phyloP scores from a whole-genome alignment of 177 flowering plant species.

The Tripterygium wilfordii region DNA sequence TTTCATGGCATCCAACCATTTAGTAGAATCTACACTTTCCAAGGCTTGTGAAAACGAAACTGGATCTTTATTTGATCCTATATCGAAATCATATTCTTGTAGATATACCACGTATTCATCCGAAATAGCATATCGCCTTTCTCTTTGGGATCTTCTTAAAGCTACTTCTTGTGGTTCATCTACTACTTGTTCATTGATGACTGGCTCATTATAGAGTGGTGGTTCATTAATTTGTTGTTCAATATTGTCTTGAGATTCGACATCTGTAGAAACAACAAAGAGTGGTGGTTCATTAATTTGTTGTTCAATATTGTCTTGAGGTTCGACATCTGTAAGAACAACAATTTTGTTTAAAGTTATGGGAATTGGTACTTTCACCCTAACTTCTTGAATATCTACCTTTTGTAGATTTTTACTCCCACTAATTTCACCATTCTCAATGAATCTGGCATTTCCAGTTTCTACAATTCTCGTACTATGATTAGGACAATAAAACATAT shows the following conservation, averaged over 20 bases:
- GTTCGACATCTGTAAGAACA: background rate
- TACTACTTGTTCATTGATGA: slow-evolving; percentile 1
- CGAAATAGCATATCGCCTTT: background rate
- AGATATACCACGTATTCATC: background rate
- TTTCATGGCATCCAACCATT: background rate
- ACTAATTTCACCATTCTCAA: background rate
- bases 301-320: background rate
- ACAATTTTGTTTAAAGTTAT: background rate
- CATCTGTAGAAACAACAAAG: too few relatives aligned
- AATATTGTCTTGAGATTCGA: too few relatives aligned
- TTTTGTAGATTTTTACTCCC: slow-evolving; percentile 5
- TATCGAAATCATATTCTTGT: background rate
- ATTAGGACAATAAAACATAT: background rate
- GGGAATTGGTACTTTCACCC: background rate
- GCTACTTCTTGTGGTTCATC: slow-evolving; percentile 1
- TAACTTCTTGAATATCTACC: background rate
- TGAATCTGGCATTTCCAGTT: background rate
- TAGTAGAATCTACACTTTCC: background rate
- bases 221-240: background rate
- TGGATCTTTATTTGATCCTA: background rate
- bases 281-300: background rate
- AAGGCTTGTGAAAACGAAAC: slow-evolving; percentile 1
- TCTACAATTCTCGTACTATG: background rate
- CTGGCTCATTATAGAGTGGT: background rate
- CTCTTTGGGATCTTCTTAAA: background rate